Base-by-base conservation (phyloP, 371 early-diverging fungal genomes). In the Mucor racemosus region DNA sequence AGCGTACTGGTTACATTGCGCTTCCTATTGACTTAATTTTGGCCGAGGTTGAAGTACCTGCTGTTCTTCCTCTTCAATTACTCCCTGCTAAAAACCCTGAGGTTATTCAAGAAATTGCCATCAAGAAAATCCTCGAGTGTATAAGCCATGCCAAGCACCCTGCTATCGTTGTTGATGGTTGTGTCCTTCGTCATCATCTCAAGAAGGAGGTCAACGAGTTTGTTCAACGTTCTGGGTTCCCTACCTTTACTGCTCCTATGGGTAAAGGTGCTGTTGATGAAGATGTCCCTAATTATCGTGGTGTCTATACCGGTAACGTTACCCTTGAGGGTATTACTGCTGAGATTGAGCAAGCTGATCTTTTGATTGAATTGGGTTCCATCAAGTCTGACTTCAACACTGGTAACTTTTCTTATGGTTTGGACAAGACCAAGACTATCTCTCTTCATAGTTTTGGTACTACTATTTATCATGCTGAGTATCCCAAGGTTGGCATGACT, bases 341-440 rank as follows among this genome's bases (percentile, higher is more conserved):
- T 10, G 80, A 78, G 41, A 73, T 86, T 10, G 67, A 75, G 48
- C 21, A 65, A 13, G 54, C 77, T 15, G 84, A 86, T 57, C 58
- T 83, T 26, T 72, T 86, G 33, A 54, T 86, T 19, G 75, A 76
- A 31, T 44, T 86, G 44, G 85, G 85, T 4, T 64, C 79, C 10
- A 61, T 84, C 62, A 74, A 78, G 50, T 68, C 80, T 40, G 86
- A 86, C 65, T 83, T 80, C 65, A 86, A 86, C 60, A 84, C 83
- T 14, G 86, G 83, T 60, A 78, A 78, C 26, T 85, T 79, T 66
- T 68, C 80, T 6, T 74, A 68, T 46, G 66, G 61, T 14, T 38
- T 76, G 26, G 79, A 74, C 31, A 63, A 46, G 11, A 66, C 58
- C 17, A 76, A 76, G 59, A 69, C 76, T 4, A 79, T 84, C 57